A percentile compares a stretch with the other conserved stretches of the same genome.
Conservation (phyloP, 352 stramenopile genomes). For the Phytophthora ohioensis region DNA sequence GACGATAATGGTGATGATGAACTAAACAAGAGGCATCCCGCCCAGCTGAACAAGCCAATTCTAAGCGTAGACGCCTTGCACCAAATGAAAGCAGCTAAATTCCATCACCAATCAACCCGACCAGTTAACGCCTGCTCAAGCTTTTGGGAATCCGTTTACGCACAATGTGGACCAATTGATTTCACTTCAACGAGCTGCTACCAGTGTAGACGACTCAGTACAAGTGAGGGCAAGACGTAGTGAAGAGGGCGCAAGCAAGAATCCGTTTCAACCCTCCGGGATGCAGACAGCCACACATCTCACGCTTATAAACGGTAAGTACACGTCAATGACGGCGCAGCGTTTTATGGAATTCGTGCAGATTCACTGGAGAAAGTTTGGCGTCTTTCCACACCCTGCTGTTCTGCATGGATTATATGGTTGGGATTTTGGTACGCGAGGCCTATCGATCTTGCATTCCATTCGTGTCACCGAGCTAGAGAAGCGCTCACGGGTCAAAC, state of each 20-base stretch:
- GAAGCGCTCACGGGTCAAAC: background rate
- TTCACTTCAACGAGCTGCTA: too few species aligned
- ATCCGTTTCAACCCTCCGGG: background rate
- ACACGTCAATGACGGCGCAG: constrained; percentile 7
- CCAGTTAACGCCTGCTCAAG: background rate
- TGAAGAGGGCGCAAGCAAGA: background rate
- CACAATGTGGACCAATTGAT: background rate
- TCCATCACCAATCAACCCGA: background rate
- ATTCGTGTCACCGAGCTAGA: background rate
- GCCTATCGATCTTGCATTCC: constrained; percentile 8
- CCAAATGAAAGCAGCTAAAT: background rate
- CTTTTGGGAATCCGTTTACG: background rate
- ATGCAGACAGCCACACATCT: constrained; percentile 3
- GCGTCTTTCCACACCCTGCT: too few species aligned
- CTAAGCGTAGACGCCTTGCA: background rate
- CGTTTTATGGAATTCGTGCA: constrained; percentile 19
- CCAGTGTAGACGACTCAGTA: background rate
- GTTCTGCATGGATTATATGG: background rate
- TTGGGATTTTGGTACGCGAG: constrained; percentile 19
- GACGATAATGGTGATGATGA: too few species aligned
- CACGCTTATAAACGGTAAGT: constrained; percentile 10
- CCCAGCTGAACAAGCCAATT: background rate
- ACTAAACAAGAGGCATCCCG: too few species aligned
- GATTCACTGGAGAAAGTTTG: background rate
- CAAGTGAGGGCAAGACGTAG: background rate